Evolutionary conservation across 495 filamentous ascomycete species (phyloP).

Genomic region (Letharia columbiana): DNA sequence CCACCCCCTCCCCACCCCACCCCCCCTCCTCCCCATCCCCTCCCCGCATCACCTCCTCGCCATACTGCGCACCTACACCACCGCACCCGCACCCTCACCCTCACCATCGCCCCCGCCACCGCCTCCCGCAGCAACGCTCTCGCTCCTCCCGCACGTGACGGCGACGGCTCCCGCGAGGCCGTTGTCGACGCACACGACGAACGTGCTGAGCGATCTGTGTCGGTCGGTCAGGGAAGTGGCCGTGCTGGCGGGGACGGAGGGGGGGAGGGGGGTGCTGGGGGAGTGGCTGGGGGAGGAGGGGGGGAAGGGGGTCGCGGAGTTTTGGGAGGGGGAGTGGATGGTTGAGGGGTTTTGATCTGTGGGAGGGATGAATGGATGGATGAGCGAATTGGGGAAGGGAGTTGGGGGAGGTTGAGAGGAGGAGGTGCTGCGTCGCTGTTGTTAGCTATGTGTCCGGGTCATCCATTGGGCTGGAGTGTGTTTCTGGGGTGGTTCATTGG

Average conservation of each 20-base stretch:
- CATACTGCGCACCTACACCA: conserved; percentile 28
- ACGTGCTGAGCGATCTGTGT: conserved; percentile 44
- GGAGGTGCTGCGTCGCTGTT: background rate
- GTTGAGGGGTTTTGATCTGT: background rate
- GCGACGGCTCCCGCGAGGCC: conserved; percentile 23
- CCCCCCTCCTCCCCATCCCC: conserved; percentile 32
- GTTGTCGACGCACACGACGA: conserved; percentile 35
- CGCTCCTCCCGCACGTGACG: conserved; percentile 42
- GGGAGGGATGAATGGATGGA: no score
- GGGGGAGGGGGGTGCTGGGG: conserved; percentile 31
- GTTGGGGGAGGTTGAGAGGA: background rate
- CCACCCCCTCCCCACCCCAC: conserved; percentile 13
- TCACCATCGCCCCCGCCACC: conserved; percentile 17
- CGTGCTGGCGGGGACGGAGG: conserved; percentile 29
- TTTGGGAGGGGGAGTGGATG: conserved; percentile 20
- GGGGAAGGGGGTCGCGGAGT: conserved; percentile 8
- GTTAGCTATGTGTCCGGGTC: background rate
- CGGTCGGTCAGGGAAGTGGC: conserved; percentile 41
- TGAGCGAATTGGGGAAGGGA: no score
- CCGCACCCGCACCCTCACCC: conserved; percentile 12
- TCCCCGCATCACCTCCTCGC: conserved; percentile 26
- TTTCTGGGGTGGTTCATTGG: background rate
- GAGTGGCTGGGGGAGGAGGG: conserved; percentile 24
- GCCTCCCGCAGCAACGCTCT: background rate
- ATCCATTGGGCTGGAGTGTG: background rate